phyloP scores from a whole-genome alignment of 2,329 filamentous ascomycete genomes.

The Stromatinia cepivora region DNA sequence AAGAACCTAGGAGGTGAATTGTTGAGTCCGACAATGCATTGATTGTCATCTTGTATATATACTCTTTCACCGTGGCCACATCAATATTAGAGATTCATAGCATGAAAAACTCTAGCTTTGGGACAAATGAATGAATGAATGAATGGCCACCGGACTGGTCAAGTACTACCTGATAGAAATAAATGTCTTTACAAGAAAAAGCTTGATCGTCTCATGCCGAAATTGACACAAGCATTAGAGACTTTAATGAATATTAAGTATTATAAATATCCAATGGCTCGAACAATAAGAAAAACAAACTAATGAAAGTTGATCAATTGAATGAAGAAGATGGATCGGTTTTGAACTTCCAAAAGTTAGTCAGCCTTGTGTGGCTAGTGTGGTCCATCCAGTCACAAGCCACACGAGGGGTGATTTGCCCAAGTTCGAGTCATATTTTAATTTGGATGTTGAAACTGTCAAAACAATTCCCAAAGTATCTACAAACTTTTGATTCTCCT shows the following conservation, averaged over 20 bases:
- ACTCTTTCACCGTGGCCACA: too few relatives aligned
- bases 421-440: constrained; percentile 25
- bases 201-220: not conserved
- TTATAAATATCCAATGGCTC: not conserved
- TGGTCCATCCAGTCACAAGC: constrained; percentile 1
- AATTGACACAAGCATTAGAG: not conserved
- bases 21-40: constrained; percentile 50
- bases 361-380: constrained; percentile 17
- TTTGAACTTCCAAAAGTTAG: too few relatives aligned
- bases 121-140: not conserved
- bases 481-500: constrained; percentile 8
- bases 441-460: constrained; percentile 1
- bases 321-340: not conserved
- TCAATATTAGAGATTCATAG: not conserved
- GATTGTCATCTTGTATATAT: constrained; percentile 43
- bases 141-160: not conserved
- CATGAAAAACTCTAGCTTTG: not conserved
- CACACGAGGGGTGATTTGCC: constrained; percentile 17
- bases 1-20: constrained; percentile 59
- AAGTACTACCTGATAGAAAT: constrained; percentile 12
- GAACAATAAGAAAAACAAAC: not conserved
- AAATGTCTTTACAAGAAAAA: not conserved
- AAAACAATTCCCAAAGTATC: constrained; percentile 7
- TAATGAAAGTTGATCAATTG: not conserved
- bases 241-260: not conserved